Evolutionary conservation across 208 protist species (phyloP).

Genomic region (Acanthamoeba triangularis): DNA sequence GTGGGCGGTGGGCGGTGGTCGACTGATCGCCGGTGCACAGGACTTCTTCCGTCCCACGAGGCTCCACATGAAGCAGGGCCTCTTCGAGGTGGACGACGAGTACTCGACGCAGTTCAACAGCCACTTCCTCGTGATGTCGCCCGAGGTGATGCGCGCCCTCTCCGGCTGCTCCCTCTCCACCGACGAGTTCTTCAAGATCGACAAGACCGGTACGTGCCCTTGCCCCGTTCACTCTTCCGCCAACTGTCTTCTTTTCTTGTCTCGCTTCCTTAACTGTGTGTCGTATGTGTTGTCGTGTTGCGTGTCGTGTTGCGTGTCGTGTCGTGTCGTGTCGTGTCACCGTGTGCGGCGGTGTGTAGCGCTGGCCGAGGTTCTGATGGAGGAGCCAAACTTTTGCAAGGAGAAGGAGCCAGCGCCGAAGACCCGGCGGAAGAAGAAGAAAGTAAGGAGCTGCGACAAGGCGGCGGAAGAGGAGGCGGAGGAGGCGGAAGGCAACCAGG

Average conservation of each 20-base stretch:
- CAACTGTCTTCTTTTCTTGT: neutral
- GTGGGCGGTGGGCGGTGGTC: too few species aligned
- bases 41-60: slow-evolving; percentile 11
- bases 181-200: slow-evolving; percentile 73
- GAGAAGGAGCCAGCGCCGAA: neutral
- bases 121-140: slow-evolving; percentile 9
- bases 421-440: neutral
- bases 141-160: slow-evolving; percentile 29
- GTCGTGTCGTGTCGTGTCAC: neutral
- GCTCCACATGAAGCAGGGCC: slow-evolving; percentile 49
- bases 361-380: neutral
- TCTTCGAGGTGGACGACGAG: slow-evolving; percentile 29
- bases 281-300: too few species aligned
- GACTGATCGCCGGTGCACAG: neutral
- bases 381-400: neutral
- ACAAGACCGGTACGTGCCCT: slow-evolving; percentile 1
- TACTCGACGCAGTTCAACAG: slow-evolving; percentile 7
- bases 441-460: neutral
- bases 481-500: neutral
- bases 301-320: neutral
- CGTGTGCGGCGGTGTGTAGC: neutral
- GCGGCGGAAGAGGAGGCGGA: neutral
- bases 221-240: neutral
- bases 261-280: neutral
- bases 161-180: slow-evolving; percentile 8